Evolutionary conservation across 179 eudicot species (phyloP).

Genomic region (Spergularia azorica): DNA sequence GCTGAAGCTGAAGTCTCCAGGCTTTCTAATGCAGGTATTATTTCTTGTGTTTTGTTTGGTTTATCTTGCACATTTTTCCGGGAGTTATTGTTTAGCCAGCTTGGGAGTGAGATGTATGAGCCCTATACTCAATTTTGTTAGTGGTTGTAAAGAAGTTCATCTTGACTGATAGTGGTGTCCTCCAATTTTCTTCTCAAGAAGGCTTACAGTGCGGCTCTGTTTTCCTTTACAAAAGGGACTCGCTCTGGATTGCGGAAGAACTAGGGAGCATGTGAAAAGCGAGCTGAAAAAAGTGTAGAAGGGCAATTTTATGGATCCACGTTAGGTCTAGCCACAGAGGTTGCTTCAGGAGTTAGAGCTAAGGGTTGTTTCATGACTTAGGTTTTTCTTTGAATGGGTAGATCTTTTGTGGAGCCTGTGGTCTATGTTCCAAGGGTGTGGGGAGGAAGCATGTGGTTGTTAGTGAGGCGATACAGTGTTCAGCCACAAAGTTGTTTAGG

Average conservation of each 20-base stretch:
- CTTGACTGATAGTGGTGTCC: background rate
- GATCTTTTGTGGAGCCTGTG: background rate
- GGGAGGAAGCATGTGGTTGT: too few species aligned
- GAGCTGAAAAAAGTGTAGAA: background rate
- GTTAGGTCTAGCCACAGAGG: background rate
- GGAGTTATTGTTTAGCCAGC: background rate
- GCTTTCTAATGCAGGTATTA: slow-evolving; percentile 55
- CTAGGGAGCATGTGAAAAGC: background rate
- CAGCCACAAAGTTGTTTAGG: too few species aligned
- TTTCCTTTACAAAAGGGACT: too few species aligned
- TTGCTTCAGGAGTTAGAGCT: background rate
- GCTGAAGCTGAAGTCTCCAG: slow-evolving; percentile 56
- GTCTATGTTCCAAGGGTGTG: background rate
- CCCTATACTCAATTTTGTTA: background rate
- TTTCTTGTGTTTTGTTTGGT: background rate
- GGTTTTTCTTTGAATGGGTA: background rate
- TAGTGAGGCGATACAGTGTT: too few species aligned
- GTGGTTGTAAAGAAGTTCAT: background rate
- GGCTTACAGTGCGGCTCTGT: background rate
- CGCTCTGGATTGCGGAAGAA: background rate
- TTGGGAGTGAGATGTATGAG: background rate
- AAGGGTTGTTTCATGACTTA: background rate
- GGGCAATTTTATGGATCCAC: background rate
- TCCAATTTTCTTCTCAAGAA: background rate
- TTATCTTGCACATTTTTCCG: background rate